These are phyloP conservation scores for Fragilariopsis cylindrus DNA, from an alignment of 108 stramenopile genomes.

Conservation along the genomic window DNA sequence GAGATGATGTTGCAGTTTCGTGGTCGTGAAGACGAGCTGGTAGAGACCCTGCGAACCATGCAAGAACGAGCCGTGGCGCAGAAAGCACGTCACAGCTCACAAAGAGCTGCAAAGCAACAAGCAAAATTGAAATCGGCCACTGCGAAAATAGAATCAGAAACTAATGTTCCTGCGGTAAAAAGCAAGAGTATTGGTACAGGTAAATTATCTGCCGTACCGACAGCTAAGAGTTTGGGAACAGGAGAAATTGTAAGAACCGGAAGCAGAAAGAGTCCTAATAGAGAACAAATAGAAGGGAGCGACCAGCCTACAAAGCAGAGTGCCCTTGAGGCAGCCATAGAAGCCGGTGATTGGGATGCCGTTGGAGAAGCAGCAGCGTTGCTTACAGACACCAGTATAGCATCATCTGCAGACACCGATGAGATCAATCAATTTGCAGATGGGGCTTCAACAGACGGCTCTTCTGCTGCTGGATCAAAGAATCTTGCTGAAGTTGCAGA, in stretches of 20 bases:
- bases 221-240: slow-evolving; percentile 16
- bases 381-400: slow-evolving; percentile 39
- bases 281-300: not conserved
- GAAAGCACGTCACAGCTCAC: slow-evolving; percentile 67
- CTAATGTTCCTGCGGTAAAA: not conserved
- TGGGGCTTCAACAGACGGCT: slow-evolving; percentile 22
- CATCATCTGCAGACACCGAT: slow-evolving; percentile 40
- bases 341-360: slow-evolving; percentile 88
- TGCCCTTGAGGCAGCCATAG: slow-evolving; percentile 64
- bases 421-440: slow-evolving; percentile 34
- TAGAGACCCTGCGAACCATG: slow-evolving; percentile 86
- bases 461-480: slow-evolving; percentile 12
- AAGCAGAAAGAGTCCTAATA: slow-evolving; percentile 6
- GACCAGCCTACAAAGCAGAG: slow-evolving; percentile 17
- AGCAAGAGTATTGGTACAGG: slow-evolving; percentile 37
- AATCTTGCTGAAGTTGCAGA: slow-evolving; percentile 23
- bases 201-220: slow-evolving; percentile 17
- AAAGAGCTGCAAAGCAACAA: slow-evolving; percentile 78
- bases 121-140: slow-evolving; percentile 33
- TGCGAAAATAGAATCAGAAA: slow-evolving; percentile 8
- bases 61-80: slow-evolving; percentile 85
- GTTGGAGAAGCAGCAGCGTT: slow-evolving; percentile 78
- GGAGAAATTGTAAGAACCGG: slow-evolving; percentile 16
- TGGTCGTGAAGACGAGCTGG: slow-evolving; percentile 86
- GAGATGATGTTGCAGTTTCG: slow-evolving; percentile 89